A percentile compares a stretch with the other conserved stretches of the same genome.
phyloP scores from a whole-genome alignment of 2,329 filamentous ascomycete species.

The Penicillium sp. region DNA sequence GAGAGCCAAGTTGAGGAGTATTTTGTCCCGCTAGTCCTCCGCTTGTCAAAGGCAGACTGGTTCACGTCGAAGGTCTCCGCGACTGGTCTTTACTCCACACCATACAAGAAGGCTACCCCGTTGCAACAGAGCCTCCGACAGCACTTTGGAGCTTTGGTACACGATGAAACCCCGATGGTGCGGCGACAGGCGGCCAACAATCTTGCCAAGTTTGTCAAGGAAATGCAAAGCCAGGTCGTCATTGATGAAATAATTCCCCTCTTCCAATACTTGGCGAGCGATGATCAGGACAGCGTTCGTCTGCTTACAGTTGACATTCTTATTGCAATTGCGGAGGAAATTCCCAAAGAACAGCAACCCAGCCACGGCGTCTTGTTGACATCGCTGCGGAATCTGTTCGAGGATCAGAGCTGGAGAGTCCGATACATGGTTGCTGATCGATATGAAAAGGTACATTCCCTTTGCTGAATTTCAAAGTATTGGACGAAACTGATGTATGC shows the following conservation, averaged over 20 bases:
- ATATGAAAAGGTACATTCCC: conserved; percentile 77
- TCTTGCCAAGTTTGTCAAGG: conserved; percentile 94
- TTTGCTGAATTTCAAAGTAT: not conserved
- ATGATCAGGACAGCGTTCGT: conserved; percentile 97
- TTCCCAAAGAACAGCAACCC: conserved; percentile 96
- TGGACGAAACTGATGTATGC: conserved; percentile 17
- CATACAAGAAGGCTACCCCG: conserved; percentile 89
- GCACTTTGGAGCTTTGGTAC: conserved; percentile 88
- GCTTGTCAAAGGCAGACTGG: conserved; percentile 98
- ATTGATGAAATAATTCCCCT: conserved; percentile 99
- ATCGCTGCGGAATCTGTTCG: conserved; percentile 86
- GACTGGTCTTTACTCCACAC: conserved; percentile 88
- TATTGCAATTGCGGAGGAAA: conserved; percentile 92
- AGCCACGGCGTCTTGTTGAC: conserved; percentile 92
- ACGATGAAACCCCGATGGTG: conserved; percentile 99
- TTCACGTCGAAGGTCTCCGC: conserved; percentile 99
- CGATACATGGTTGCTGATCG: conserved; percentile 98
- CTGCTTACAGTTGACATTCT: conserved; percentile 94
- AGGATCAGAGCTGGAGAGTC: conserved; percentile 99
- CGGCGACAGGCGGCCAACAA: conserved; percentile 95
- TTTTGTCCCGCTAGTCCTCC: conserved; percentile 92
- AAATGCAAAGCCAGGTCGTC: conserved; percentile 86
- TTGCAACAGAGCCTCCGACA: conserved; percentile 88
- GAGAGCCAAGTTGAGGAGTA: conserved; percentile 92
- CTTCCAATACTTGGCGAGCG: conserved; percentile 92